Evolutionary conservation across 106 monocot genomes (phyloP).

Genomic region (Allium fistulosum): DNA sequence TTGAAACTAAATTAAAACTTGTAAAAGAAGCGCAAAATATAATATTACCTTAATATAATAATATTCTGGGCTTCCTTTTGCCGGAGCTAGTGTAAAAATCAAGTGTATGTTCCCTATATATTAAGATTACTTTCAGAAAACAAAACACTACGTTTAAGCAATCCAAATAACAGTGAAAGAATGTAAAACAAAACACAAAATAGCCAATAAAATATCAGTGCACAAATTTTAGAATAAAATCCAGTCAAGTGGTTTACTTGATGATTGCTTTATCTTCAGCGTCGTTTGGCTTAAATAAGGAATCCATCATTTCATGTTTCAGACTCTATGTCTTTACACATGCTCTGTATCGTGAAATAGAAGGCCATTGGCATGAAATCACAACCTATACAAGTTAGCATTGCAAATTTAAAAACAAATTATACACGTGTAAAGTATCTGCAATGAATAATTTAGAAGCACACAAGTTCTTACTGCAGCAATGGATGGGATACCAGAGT

Average conservation of each 20-base stretch:
- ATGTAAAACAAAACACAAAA: neutral
- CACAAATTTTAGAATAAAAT: neutral
- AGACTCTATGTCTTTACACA: constrained; percentile 76
- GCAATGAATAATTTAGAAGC: neutral
- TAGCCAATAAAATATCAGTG: neutral
- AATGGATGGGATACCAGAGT: constrained; percentile 56
- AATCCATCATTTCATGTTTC: constrained; percentile 94
- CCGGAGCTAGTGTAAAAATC: constrained; percentile 81
- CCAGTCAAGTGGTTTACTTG: constrained; percentile 13
- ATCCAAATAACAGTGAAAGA: neutral
- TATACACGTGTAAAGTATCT: too few species aligned
- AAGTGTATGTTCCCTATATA: constrained; percentile 50
- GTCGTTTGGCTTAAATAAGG: constrained; percentile 57
- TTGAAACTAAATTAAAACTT: too few species aligned
- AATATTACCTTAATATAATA: constrained; percentile 91
- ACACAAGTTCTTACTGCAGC: constrained; percentile 53
- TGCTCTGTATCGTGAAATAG: constrained; percentile 80
- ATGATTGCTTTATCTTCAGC: constrained; percentile 49
- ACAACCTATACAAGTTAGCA: constrained; percentile 51
- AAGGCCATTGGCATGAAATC: constrained; percentile 82
- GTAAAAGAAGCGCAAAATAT: too few species aligned
- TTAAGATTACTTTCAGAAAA: neutral
- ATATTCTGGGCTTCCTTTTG: constrained; percentile 70
- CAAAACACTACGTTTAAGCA: neutral
- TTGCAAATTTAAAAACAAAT: neutral